phyloP scores from a whole-genome alignment of 805 yeast species.

The Yamadazyma laniorum region DNA sequence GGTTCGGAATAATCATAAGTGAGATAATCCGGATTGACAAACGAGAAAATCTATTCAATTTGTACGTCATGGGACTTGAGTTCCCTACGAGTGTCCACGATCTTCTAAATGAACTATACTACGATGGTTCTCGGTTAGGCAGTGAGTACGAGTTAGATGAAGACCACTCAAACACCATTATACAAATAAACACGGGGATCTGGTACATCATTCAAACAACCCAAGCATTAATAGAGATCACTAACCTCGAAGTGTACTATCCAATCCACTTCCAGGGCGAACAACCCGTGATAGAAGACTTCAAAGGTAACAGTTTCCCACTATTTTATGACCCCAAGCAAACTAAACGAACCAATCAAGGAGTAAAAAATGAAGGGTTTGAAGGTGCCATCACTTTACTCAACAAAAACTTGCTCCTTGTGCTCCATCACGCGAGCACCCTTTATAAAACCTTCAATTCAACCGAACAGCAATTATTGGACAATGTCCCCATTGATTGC shows the following conservation, averaged over 20 bases:
- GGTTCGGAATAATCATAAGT: slow-evolving; percentile 17
- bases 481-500: slow-evolving; percentile 35
- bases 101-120: slow-evolving; percentile 28
- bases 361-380: slow-evolving; percentile 23
- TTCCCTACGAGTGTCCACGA: slow-evolving; percentile 34
- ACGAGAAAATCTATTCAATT: slow-evolving; percentile 20
- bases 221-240: slow-evolving; percentile 22
- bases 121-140: slow-evolving; percentile 9
- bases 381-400: slow-evolving; percentile 34
- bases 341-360: slow-evolving; percentile 20
- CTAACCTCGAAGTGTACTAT: slow-evolving; percentile 27
- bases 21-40: slow-evolving; percentile 29
- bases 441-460: slow-evolving; percentile 6
- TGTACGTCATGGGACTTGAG: slow-evolving; percentile 32
- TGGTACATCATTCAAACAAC: slow-evolving; percentile 29
- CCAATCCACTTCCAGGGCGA: slow-evolving; percentile 24
- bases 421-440: slow-evolving; percentile 23
- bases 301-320: slow-evolving; percentile 22
- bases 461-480: slow-evolving; percentile 5
- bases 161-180: slow-evolving; percentile 15
- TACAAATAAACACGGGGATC: slow-evolving; percentile 32
- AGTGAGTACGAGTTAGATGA: slow-evolving; percentile 11
- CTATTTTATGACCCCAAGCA: slow-evolving; percentile 24
- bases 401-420: slow-evolving; percentile 27
- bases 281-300: slow-evolving; percentile 24